These are phyloP conservation scores for Solanum hybrid DNA, from an alignment of 305 asterid genomes.

Conservation along the genomic window DNA sequence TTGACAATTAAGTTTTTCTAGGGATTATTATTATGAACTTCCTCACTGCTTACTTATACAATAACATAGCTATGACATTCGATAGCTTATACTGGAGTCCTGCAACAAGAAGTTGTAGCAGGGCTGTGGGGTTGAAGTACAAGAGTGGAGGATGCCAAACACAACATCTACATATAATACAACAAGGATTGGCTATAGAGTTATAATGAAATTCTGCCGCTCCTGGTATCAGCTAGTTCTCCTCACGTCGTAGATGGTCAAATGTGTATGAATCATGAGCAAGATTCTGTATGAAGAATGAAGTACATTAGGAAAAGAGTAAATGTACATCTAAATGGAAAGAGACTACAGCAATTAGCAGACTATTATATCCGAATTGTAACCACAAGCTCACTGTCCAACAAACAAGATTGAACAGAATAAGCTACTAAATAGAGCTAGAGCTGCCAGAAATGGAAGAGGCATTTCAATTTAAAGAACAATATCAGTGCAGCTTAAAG, in stretches of 20 bases:
- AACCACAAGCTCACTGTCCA: background rate
- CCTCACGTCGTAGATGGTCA: slow-evolving; percentile 1
- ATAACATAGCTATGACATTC: background rate
- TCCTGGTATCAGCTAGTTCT: background rate
- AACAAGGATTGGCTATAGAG: background rate
- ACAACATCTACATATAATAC: too few relatives aligned
- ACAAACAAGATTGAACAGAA: background rate
- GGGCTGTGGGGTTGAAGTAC: background rate
- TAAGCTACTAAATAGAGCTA: background rate
- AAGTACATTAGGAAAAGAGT: background rate
- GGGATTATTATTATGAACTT: background rate
- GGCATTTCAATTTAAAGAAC: background rate
- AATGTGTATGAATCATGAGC: slow-evolving; percentile 4
- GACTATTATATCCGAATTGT: background rate
- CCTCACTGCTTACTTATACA: background rate
- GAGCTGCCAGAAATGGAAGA: background rate
- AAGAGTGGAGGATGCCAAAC: too few relatives aligned
- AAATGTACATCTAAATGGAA: background rate
- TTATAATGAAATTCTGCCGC: background rate
- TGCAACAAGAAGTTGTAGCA: background rate
- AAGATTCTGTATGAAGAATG: background rate
- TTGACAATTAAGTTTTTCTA: background rate
- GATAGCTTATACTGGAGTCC: background rate
- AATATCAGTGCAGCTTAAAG: background rate
- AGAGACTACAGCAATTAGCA: background rate